Evolutionary conservation across 192 early-diverging fungal genomes (phyloP).

Genomic region (Rhizoclosmatium globosum): DNA sequence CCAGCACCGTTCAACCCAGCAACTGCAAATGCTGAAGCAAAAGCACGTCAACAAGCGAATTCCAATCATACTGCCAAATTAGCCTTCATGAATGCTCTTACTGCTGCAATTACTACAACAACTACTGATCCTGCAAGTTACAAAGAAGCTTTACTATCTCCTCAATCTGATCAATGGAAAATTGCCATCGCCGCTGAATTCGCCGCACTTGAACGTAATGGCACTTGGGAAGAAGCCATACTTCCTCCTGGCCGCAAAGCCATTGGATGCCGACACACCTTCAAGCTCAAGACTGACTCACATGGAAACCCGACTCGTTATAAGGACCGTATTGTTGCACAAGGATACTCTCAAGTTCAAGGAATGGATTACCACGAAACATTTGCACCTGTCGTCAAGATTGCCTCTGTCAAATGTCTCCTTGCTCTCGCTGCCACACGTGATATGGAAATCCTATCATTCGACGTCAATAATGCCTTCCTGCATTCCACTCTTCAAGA

Average conservation of each 20-base stretch:
- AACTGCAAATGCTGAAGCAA: too few species aligned
- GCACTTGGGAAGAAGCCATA: slow-evolving; percentile 28
- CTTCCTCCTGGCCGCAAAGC: too few species aligned
- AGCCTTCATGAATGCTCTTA: too few species aligned
- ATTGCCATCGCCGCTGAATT: not conserved
- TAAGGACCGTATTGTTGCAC: slow-evolving; percentile 42
- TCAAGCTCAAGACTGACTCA: slow-evolving; percentile 27
- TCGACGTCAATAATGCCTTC: slow-evolving; percentile 48
- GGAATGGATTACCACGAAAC: slow-evolving; percentile 51
- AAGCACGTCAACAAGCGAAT: too few species aligned
- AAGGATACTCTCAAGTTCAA: slow-evolving; percentile 45
- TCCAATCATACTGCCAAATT: too few species aligned
- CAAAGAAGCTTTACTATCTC: not conserved
- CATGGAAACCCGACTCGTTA: slow-evolving; percentile 35
- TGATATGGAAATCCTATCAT: slow-evolving; percentile 32
- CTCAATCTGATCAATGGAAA: not conserved
- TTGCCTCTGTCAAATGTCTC: slow-evolving; percentile 22
- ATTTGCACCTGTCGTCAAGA: slow-evolving; percentile 51
- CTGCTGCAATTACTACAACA: too few species aligned
- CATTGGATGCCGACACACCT: slow-evolving; percentile 38
- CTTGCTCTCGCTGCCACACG: slow-evolving; percentile 11
- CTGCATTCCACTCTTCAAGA: slow-evolving; percentile 42
- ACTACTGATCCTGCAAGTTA: too few species aligned
- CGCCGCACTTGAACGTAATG: not conserved
- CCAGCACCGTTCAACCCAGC: too few species aligned